Conservation (phyloP, 1,139 yeast species). For the Chernovozyma sophiae-reginae region DNA sequence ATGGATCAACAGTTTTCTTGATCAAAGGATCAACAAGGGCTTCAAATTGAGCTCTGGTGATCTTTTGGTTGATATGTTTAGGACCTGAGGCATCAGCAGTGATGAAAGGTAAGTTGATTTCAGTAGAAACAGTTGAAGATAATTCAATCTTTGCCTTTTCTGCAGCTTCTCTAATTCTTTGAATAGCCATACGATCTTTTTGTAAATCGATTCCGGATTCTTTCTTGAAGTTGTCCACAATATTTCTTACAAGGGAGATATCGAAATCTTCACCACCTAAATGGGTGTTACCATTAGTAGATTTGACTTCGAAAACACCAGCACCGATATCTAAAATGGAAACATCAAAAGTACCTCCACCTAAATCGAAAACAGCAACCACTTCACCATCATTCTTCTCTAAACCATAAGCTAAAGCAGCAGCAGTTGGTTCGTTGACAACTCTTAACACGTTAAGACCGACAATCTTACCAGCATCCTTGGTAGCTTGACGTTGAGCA, state of each 20-base stretch:
- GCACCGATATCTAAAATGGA: constrained; percentile 82
- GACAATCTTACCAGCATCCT: constrained; percentile 97
- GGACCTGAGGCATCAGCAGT: constrained; percentile 97
- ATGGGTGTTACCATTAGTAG: constrained; percentile 88
- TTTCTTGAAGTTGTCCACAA: constrained; percentile 89
- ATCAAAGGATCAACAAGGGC: constrained; percentile 83
- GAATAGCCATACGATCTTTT: constrained; percentile 97
- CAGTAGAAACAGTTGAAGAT: constrained; percentile 90
- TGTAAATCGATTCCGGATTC: constrained; percentile 86
- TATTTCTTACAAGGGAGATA: constrained; percentile 80
- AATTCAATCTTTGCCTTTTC: constrained; percentile 99
- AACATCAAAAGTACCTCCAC: constrained; percentile 89
- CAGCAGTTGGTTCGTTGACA: constrained; percentile 98
- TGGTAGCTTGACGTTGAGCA: constrained; percentile 98
- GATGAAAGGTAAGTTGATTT: constrained; percentile 94
- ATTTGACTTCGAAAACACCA: constrained; percentile 84
- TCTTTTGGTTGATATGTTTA: constrained; percentile 93
- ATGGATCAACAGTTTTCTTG: constrained; percentile 94
- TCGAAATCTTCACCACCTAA: constrained; percentile 92
- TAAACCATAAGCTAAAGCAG: constrained; percentile 95
- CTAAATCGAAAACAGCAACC: constrained; percentile 82
- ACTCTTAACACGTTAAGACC: constrained; percentile 95
- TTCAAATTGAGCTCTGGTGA: constrained; percentile 92
- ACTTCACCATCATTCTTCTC: constrained; percentile 76
- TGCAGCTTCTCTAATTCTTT: constrained; percentile 99